These are phyloP conservation scores for Solanum piurae DNA, from an alignment of 257 asterid genomes.

Conservation along the genomic window DNA sequence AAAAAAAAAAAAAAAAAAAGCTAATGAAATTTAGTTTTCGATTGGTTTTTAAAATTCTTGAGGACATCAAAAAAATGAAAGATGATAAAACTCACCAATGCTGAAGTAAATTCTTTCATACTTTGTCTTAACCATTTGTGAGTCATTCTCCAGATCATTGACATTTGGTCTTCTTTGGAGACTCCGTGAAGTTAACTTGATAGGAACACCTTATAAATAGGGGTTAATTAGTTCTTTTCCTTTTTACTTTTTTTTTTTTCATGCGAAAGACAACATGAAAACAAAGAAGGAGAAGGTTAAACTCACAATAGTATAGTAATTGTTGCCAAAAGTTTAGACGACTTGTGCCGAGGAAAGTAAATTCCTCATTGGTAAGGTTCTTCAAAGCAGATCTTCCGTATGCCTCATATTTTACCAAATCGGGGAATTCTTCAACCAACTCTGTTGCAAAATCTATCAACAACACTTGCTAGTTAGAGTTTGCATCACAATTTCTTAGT, in stretches of 20 bases:
- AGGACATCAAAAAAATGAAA: not conserved
- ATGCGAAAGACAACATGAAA: not conserved
- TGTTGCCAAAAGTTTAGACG: slow-evolving; percentile 13
- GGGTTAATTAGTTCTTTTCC: not conserved
- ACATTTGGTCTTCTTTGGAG: not conserved
- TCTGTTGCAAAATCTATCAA: slow-evolving; percentile 25
- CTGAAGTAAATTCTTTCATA: not conserved
- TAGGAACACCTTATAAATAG: not conserved
- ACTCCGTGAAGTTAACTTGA: not conserved
- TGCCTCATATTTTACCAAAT: slow-evolving; percentile 15
- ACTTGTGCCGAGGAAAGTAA: slow-evolving; percentile 24
- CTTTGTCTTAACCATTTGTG: not conserved
- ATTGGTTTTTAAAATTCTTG: not conserved
- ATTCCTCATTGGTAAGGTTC: slow-evolving; percentile 21
- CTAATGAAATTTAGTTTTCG: not conserved
- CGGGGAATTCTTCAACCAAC: slow-evolving; percentile 15
- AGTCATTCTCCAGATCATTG: not conserved
- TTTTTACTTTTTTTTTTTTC: not conserved
- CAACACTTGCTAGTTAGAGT: not conserved
- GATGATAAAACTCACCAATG: not conserved
- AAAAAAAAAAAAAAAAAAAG: not conserved
- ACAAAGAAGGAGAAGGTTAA: not conserved
- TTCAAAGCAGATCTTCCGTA: slow-evolving; percentile 19
- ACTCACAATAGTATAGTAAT: slow-evolving; percentile 25
- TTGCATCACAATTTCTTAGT: not conserved